Evolutionary conservation across 805 yeast species (phyloP).

Genomic region (Saccharomycopsis fibuligera): DNA sequence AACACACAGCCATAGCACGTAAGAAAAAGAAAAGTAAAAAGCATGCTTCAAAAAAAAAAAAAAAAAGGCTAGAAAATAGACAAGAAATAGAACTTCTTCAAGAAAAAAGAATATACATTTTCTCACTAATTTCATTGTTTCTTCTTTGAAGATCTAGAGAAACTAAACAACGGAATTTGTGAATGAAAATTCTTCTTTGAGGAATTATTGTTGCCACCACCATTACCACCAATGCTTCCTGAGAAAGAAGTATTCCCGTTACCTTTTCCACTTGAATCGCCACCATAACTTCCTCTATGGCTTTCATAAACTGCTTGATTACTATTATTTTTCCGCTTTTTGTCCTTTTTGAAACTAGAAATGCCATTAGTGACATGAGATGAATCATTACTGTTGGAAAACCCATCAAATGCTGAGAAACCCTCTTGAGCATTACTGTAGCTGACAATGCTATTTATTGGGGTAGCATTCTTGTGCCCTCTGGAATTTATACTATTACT

Average conservation of each 20-base stretch:
- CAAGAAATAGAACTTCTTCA: not conserved
- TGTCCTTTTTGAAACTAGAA: conserved; percentile 6
- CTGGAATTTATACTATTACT: not conserved
- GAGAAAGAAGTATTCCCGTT: conserved; percentile 3
- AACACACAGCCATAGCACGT: not conserved
- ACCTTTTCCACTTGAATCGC: not conserved
- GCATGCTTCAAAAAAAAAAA: not conserved
- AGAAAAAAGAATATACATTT: not conserved
- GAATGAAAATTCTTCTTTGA: conserved; percentile 16
- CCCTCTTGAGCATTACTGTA: not conserved
- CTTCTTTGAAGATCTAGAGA: conserved; percentile 16
- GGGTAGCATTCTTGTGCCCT: not conserved
- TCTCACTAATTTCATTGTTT: conserved; percentile 5
- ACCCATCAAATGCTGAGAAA: not conserved
- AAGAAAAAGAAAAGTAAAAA: no score
- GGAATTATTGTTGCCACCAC: not conserved
- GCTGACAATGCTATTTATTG: not conserved
- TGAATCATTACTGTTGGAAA: not conserved
- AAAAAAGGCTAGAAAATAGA: not conserved
- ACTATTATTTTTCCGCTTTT: conserved; percentile 9
- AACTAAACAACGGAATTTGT: conserved; percentile 19
- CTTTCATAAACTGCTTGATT: no score
- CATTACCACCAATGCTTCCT: not conserved
- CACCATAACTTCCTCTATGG: no score
- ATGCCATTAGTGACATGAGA: conserved; percentile 13